phyloP scores from a whole-genome alignment of 768 basidiomycete species.

The Chalciporus sphaerocephalus region DNA sequence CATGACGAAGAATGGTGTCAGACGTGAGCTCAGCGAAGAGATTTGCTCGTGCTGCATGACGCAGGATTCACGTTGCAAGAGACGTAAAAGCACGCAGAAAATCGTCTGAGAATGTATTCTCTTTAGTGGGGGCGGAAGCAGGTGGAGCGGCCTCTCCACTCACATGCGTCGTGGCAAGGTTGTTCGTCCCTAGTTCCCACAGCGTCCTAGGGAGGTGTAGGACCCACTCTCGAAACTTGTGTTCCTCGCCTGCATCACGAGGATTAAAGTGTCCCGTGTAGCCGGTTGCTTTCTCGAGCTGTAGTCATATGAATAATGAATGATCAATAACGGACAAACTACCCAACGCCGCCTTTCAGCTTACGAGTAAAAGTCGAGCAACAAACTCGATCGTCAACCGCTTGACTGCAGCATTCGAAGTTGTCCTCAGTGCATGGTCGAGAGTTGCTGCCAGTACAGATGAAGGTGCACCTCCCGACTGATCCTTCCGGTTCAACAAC shows the following conservation, averaged over 20 bases:
- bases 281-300: conserved; percentile 59
- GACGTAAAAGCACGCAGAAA: conserved; percentile 58
- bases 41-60: conserved; percentile 44
- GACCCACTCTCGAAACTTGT: conserved; percentile 60
- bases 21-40: conserved; percentile 48
- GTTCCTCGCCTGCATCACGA: conserved; percentile 22
- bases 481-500: conserved; percentile 48
- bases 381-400: conserved; percentile 71
- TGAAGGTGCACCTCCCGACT: conserved; percentile 16
- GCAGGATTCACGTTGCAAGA: conserved; percentile 51
- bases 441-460: conserved; percentile 50
- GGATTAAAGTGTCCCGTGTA: conserved; percentile 49
- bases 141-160: conserved; percentile 8
- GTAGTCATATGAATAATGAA: neutral
- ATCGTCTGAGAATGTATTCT: conserved; percentile 39
- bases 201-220: conserved; percentile 71
- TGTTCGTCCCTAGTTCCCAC: conserved; percentile 74
- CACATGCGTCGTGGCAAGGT: conserved; percentile 61
- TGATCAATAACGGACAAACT: conserved; percentile 3
- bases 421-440: conserved; percentile 58
- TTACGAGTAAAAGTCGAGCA: conserved; percentile 63
- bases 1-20: conserved; percentile 78
- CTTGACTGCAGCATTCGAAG: conserved; percentile 63
- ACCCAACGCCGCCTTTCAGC: conserved; percentile 11
- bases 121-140: conserved; percentile 4